A percentile compares a stretch with the other conserved stretches of the same genome.
phyloP scores from a whole-genome alignment of 2,329 filamentous ascomycete species.

The Pseudogymnoascus sp. region DNA sequence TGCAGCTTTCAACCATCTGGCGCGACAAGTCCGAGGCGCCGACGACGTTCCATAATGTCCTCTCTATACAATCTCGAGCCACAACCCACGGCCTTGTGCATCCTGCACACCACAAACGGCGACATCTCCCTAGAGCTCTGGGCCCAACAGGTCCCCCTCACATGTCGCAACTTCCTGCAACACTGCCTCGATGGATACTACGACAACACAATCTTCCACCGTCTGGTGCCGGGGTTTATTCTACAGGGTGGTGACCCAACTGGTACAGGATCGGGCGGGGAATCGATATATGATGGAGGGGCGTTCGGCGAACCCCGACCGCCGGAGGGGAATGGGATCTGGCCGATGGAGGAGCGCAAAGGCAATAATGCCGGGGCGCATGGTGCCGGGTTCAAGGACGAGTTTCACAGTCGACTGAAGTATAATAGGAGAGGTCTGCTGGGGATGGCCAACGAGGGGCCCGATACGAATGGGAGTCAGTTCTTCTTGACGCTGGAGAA shows the following conservation, averaged over 20 bases:
- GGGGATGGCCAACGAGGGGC: constrained; percentile 91
- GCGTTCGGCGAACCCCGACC: constrained; percentile 44
- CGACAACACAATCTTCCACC: constrained; percentile 86
- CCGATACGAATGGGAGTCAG: constrained; percentile 82
- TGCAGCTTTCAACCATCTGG: not conserved
- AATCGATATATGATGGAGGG: constrained; percentile 84
- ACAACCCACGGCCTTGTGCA: constrained; percentile 82
- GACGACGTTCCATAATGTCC: constrained; percentile 54
- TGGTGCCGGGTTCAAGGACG: constrained; percentile 63
- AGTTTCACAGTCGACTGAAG: constrained; percentile 85
- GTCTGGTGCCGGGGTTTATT: constrained; percentile 84
- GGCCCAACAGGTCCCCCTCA: constrained; percentile 84
- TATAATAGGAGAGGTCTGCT: constrained; percentile 85
- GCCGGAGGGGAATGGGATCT: constrained; percentile 25
- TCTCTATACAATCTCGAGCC: constrained; percentile 90
- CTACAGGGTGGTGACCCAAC: constrained; percentile 93
- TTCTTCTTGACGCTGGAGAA: constrained; percentile 93
- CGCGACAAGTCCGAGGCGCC: not conserved
- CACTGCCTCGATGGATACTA: constrained; percentile 94
- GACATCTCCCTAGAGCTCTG: constrained; percentile 90
- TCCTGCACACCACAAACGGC: constrained; percentile 82
- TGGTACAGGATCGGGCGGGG: constrained; percentile 82
- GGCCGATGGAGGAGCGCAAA: constrained; percentile 54
- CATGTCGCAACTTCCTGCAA: constrained; percentile 92
- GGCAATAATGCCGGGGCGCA: constrained; percentile 50